These are phyloP conservation scores for Coniella lustricola DNA, from an alignment of 2,329 filamentous ascomycete species.

Conservation along the genomic window DNA sequence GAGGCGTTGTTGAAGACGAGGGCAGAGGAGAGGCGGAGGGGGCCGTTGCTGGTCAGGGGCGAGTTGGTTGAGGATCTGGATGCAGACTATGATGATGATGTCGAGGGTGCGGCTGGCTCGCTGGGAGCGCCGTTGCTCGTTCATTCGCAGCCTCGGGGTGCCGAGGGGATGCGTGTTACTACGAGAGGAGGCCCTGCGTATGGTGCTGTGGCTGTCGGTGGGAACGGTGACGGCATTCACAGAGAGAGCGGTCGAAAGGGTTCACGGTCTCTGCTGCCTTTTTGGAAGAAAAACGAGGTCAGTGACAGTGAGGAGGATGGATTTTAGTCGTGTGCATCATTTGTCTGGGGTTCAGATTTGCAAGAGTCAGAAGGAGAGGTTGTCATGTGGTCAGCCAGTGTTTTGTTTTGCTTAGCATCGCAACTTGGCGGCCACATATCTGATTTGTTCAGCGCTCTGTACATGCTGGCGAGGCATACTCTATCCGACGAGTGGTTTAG, in stretches of 20 bases:
- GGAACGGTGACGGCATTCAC: not conserved
- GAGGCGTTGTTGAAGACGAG: constrained; percentile 7
- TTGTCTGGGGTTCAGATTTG: not conserved
- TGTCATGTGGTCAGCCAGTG: not conserved
- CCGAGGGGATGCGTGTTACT: constrained; percentile 7
- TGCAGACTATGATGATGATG: too few relatives aligned
- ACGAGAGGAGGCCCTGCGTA: constrained; percentile 3
- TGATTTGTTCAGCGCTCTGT: too few relatives aligned
- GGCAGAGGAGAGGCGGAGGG: not conserved
- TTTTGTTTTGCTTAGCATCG: too few relatives aligned
- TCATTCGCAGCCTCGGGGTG: constrained; percentile 3
- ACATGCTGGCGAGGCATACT: too few relatives aligned
- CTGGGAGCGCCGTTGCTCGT: constrained; percentile 9
- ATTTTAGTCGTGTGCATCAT: too few relatives aligned
- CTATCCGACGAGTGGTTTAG: too few relatives aligned
- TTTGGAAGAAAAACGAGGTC: constrained; percentile 14
- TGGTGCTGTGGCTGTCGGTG: constrained; percentile 2
- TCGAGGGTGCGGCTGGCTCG: not conserved
- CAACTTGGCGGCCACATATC: too few relatives aligned
- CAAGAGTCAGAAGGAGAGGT: not conserved
- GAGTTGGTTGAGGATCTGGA: not conserved
- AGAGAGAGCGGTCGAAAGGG: not conserved
- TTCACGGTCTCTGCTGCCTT: constrained; percentile 5
- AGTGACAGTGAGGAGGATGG: constrained; percentile 9
- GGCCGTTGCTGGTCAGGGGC: not conserved